phyloP scores from a whole-genome alignment of 2,329 filamentous ascomycete genomes.

The Pyrenophora graminea region DNA sequence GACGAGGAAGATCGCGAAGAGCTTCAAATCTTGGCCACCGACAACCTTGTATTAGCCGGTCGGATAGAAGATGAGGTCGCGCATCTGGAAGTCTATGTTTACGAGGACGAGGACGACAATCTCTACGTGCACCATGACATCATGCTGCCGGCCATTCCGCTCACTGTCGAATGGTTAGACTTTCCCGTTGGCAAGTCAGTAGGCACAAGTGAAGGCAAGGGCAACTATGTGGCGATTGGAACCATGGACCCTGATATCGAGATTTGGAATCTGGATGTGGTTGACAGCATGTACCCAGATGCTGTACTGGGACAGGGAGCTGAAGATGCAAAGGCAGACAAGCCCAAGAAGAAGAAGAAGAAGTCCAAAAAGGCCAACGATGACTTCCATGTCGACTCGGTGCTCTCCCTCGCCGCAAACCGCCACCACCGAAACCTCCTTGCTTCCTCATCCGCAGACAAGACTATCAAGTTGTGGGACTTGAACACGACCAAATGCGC shows the following conservation, averaged over 20 bases:
- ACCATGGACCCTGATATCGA: constrained; percentile 99
- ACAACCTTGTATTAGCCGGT: constrained; percentile 89
- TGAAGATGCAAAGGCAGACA: constrained; percentile 58
- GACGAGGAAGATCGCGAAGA: constrained; percentile 91
- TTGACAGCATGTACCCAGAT: constrained; percentile 98
- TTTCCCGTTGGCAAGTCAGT: constrained; percentile 75
- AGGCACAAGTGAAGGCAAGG: constrained; percentile 62
- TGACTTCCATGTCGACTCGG: constrained; percentile 89
- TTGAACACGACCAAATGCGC: constrained; percentile 89
- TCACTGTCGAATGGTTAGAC: constrained; percentile 95
- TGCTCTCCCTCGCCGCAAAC: constrained; percentile 89
- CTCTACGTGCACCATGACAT: constrained; percentile 99
- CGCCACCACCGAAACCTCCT: constrained; percentile 91
- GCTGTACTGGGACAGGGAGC: constrained; percentile 80
- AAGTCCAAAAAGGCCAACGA: constrained; percentile 88
- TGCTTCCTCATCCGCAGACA: constrained; percentile 92
- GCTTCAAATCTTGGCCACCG: constrained; percentile 86
- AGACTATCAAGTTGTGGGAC: constrained; percentile 98
- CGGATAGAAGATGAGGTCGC: constrained; percentile 97
- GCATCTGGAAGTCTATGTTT: constrained; percentile 95
- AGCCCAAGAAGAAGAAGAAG: constrained; percentile 83
- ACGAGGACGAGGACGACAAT: constrained; percentile 93
- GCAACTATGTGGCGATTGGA: constrained; percentile 92
- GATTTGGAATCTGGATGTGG: constrained; percentile 93
- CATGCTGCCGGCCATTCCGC: constrained; percentile 94